These are phyloP conservation scores for Quercus alba DNA, from an alignment of 306 rosid species.

Conservation along the genomic window DNA sequence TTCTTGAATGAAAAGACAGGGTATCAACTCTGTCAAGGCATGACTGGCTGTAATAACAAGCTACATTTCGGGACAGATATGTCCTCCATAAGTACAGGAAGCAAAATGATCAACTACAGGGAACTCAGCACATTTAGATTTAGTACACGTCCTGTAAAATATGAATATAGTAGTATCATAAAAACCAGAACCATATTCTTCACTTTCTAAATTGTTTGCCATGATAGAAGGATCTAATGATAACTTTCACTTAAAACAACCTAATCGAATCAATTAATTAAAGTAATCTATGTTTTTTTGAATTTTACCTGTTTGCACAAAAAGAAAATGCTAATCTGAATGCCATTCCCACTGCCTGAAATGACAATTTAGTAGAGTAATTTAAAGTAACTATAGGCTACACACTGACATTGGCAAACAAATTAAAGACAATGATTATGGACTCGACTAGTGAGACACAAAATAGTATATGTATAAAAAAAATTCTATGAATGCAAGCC, in stretches of 20 bases:
- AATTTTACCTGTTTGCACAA: slow-evolving; percentile 12
- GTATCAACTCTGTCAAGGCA: slow-evolving; percentile 50
- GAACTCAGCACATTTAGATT: slow-evolving; percentile 16
- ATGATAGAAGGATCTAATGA: slow-evolving; percentile 14
- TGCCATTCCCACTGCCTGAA: slow-evolving; percentile 26
- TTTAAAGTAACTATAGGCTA: slow-evolving; percentile 9
- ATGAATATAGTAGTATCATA: not conserved
- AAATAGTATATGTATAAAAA: not conserved
- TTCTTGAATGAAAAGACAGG: slow-evolving; percentile 42
- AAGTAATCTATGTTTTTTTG: slow-evolving; percentile 17
- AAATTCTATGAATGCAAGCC: not conserved
- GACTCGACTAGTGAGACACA: slow-evolving; percentile 10
- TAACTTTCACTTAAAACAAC: slow-evolving; percentile 19
- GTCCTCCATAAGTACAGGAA: slow-evolving; percentile 41
- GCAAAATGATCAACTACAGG: slow-evolving; percentile 14
- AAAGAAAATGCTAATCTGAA: slow-evolving; percentile 10
- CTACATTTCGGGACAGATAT: slow-evolving; percentile 30
- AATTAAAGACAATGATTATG: slow-evolving; percentile 35
- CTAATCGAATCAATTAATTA: not conserved
- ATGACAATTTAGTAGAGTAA: slow-evolving; percentile 5
- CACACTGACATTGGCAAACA: slow-evolving; percentile 7
- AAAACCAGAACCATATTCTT: slow-evolving; percentile 24
- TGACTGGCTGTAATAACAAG: slow-evolving; percentile 33
- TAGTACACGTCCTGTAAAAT: slow-evolving; percentile 26
- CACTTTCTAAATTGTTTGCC: not conserved